Base-by-base conservation (phyloP, 2,329 filamentous ascomycete genomes). In the Biscogniauxia mediterranea region DNA sequence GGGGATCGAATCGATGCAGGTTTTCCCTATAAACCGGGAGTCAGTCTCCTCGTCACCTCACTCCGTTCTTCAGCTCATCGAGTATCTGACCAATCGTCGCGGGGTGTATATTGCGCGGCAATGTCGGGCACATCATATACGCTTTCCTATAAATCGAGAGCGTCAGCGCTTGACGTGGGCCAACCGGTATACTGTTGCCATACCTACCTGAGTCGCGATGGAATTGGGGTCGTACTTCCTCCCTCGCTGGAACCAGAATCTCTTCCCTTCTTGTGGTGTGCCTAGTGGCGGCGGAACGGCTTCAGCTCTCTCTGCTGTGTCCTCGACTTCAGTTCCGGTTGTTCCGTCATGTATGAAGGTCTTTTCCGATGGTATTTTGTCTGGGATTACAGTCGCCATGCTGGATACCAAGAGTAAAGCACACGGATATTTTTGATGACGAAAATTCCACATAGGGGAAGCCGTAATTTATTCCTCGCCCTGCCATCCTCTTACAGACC, bases 51-150 rank as follows among this genome's bases (percentile, higher is more conserved):
- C 20, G 25, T 59, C 19, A 60, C 9, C 1, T 26, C 13, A 3
- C 1, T 26, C 13, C 2, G 5, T 8, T 21, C 23, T 5, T 4
- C 21, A 20, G 38, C 21, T 19, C 11, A 9, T 8, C 8, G 13
- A 25, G 42, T 2, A 15, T 21, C 63, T 63, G 13, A 72, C 71
- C 70, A 73, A 53, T 73, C 66, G 38, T 64, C 64, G 20, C 64
- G 66, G 32, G 71, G 71, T 49, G 73, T 69, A 25, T 78, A 67
- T 63, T 80, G 79, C 26, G 75, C 74, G 9, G 74, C 76, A 2
- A 75, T 68, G 3, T 78, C 75, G 0, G 77, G 75, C 55, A 81
- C 75, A 50, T 82, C 79, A 55, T 74, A 81, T 5, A 82, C 79
- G 2, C 79, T 81, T 5, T 76, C 78, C 63, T 80, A 70, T 0